Evolutionary conservation across 768 basidiomycete genomes (phyloP).

Genomic region (Agrocybe chaxingu): DNA sequence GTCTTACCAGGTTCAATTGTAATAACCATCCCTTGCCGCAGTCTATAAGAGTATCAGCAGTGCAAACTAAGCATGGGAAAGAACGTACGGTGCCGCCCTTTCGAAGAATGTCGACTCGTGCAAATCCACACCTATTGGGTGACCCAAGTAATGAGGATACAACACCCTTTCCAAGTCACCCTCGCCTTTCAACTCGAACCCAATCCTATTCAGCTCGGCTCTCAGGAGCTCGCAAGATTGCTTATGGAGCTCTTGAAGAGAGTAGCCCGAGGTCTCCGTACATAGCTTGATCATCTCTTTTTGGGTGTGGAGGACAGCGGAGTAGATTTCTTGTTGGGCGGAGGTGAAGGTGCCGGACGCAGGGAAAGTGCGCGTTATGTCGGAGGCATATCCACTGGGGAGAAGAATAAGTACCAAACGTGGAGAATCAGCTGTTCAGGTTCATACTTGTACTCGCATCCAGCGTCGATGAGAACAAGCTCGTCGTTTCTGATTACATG

Average conservation of each 20-base stretch:
- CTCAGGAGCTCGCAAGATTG: conserved; percentile 64
- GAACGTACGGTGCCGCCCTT: conserved; percentile 48
- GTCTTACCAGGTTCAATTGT: conserved; percentile 82
- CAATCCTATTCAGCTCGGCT: conserved; percentile 73
- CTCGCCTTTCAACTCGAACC: conserved; percentile 54
- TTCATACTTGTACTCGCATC: conserved; percentile 82
- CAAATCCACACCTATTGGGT: conserved; percentile 91
- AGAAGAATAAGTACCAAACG: neutral
- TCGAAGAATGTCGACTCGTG: conserved; percentile 78
- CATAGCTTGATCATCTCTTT: conserved; percentile 64
- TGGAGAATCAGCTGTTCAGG: neutral
- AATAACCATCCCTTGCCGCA: conserved; percentile 85
- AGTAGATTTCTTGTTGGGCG: conserved; percentile 84
- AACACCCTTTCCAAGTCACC: conserved; percentile 68
- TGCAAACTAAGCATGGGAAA: neutral
- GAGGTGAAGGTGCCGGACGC: conserved; percentile 75
- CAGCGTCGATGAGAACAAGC: conserved; percentile 84
- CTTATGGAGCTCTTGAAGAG: conserved; percentile 75
- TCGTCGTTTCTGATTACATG: conserved; percentile 69
- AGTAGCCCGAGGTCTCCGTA: conserved; percentile 51
- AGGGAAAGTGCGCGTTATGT: conserved; percentile 94
- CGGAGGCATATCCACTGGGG: conserved; percentile 84
- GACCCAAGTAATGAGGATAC: conserved; percentile 92
- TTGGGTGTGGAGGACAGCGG: conserved; percentile 69
- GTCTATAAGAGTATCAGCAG: conserved; percentile 32